Evolutionary conservation across 768 basidiomycete genomes (phyloP).

Genomic region (Leccinum pellstonianum): DNA sequence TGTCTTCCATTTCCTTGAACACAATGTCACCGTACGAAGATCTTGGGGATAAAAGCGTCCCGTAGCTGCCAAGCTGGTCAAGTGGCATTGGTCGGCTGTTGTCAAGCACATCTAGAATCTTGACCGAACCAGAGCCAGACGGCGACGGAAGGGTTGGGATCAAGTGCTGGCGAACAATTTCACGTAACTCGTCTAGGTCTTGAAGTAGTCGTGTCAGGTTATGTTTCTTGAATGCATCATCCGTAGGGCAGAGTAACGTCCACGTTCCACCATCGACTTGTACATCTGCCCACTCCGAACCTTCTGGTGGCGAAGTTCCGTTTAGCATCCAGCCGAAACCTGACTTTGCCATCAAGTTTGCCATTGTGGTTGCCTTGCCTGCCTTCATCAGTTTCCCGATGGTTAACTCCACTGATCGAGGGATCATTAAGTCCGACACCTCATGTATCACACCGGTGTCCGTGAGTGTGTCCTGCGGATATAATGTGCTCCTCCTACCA

Average conservation of each 20-base stretch:
- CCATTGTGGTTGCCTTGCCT: slow-evolving; percentile 87
- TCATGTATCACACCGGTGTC: slow-evolving; percentile 90
- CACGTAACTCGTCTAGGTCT: slow-evolving; percentile 50
- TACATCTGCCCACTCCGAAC: slow-evolving; percentile 59
- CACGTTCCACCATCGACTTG: slow-evolving; percentile 50
- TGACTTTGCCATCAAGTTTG: slow-evolving; percentile 75
- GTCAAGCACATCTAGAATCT: slow-evolving; percentile 41
- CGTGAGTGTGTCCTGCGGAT: slow-evolving; percentile 70
- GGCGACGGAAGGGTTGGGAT: slow-evolving; percentile 46
- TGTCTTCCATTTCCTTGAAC: slow-evolving; percentile 55
- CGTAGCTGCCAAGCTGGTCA: slow-evolving; percentile 69
- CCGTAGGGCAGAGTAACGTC: slow-evolving; percentile 89
- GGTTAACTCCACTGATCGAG: slow-evolving; percentile 81
- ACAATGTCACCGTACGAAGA: slow-evolving; percentile 81
- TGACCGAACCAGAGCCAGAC: slow-evolving; percentile 21
- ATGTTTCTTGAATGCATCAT: slow-evolving; percentile 85
- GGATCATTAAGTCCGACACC: slow-evolving; percentile 80
- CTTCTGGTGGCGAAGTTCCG: slow-evolving; percentile 75
- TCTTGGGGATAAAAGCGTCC: slow-evolving; percentile 66
- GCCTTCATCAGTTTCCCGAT: slow-evolving; percentile 90
- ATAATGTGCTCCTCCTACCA: slow-evolving; percentile 60
- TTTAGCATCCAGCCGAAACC: slow-evolving; percentile 91
- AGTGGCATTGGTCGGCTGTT: slow-evolving; percentile 74
- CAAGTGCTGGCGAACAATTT: slow-evolving; percentile 74
- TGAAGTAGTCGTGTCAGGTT: slow-evolving; percentile 76